Evolutionary conservation across 148 eudicot species (phyloP), one percentile per base, ranked within the genome.

Genomic region (Gaultheria prostrata): DNA sequence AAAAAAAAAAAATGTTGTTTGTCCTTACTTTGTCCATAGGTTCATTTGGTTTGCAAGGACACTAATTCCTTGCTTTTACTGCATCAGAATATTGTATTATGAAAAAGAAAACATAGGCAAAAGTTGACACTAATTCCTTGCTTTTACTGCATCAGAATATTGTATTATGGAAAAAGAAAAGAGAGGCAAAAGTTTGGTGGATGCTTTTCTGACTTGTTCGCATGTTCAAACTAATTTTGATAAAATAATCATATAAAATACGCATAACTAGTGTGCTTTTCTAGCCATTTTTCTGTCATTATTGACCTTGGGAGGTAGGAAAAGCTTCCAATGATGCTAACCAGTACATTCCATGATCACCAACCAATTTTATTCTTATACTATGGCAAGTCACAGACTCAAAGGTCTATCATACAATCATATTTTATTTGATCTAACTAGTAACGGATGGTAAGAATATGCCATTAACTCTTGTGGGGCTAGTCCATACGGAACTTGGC

Each of bases 141-240:
- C 39, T 70, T 70, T 15, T 39, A 15, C 20, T 56, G 61, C 1
- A 5, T 56, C 61, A 56, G n/a, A 56, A 56, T 56, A 15, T 63
- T 7, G 70, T 24, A 28, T 63, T 8, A 63, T n/a, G 1, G 26
- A 9, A 24, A 21, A 63, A 24, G 11, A 63, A 24, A 61, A 61
- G 9, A 61, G n/a, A 21, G 33, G 72, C 33, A 65, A 61, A 10
- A 75, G 78, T 75, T 75, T n/a, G 78, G 78, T 75, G 53, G 30
- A 33, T 18, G 46, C 53, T 45, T 43, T n/a, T 75, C 30, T 46
- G 53, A 75, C 53, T 75, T 39, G 76, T 0, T 72, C 45, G 78
- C 32, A 12, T 43, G 4, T 4, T 75, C 32, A 48, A 46, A 45
- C 78, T 24, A 75, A 21, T 46, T 45, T 11, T 21, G 77, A 9